Evolutionary conservation across 1,139 yeast species (phyloP).

Genomic region (Taphrina populina): DNA sequence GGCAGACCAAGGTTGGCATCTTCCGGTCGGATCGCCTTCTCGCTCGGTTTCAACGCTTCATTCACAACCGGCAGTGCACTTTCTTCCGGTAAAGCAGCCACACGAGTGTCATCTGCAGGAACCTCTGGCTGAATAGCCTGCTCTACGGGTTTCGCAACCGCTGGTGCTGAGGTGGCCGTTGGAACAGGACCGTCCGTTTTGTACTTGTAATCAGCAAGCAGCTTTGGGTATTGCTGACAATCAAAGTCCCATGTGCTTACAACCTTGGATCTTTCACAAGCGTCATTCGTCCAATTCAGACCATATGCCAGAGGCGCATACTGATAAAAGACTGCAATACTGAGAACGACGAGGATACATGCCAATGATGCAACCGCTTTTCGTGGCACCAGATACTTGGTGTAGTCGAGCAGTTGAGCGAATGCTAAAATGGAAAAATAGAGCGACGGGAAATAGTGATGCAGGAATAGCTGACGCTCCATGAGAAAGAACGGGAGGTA

Average conservation of each 20-base stretch:
- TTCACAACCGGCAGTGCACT: conserved; percentile 11
- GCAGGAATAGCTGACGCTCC: conserved; percentile 92
- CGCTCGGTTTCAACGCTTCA: conserved; percentile 9
- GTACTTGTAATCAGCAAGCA: conserved; percentile 11
- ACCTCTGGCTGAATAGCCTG: conserved; percentile 19
- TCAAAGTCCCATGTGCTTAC: conserved; percentile 79
- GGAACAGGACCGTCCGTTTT: conserved; percentile 11
- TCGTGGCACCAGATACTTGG: conserved; percentile 40
- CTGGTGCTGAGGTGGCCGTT: not conserved
- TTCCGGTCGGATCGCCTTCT: conserved; percentile 3
- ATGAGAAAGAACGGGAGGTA: conserved; percentile 84
- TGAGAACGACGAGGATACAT: conserved; percentile 52
- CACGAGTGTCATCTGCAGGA: conserved; percentile 11
- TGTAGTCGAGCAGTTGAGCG: conserved; percentile 76
- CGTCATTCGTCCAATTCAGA: conserved; percentile 69
- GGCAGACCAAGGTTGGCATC: not conserved
- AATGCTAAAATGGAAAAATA: conserved; percentile 84
- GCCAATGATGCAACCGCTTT: conserved; percentile 47
- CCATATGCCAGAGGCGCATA: conserved; percentile 80
- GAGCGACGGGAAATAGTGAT: conserved; percentile 86
- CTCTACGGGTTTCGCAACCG: conserved; percentile 27
- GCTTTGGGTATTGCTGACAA: conserved; percentile 48
- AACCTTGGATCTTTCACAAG: conserved; percentile 64
- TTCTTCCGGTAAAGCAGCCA: not conserved
- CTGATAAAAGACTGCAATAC: conserved; percentile 58